Evolutionary conservation across 1,139 yeast species (phyloP), one percentile per base, ranked within the genome.

Genomic region (Saccharomyces hybrid): DNA sequence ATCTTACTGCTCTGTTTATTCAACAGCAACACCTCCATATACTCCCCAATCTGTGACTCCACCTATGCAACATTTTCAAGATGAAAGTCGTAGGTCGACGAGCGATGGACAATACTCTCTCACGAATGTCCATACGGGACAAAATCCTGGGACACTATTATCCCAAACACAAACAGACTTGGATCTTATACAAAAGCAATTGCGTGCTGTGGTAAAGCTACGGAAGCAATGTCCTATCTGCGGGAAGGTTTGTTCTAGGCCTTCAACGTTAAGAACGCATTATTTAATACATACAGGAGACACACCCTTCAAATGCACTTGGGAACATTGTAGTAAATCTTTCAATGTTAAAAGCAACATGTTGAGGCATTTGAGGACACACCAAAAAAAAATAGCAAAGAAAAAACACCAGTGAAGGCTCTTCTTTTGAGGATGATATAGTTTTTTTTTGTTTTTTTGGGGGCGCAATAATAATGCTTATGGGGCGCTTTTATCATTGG

Each of bases 241-340:
- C 69, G 79, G 82, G 54, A 88, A 88, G 70, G 82, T 84, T 52
- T 89, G 90, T 73, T 85, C 88, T 51, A 77, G 97, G 56, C 96
- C 97, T 3, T 83, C 89, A 7, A 86, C 95, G 2, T 75, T 89
- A 56, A 86, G 83, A 67, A 88, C 95, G 2, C 97, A 89, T 71
- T 78, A 81, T 69, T 83, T 87, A 66, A 84, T 90, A 8, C 97
- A 89, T 69, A 88, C 97, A 0, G 97, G 97, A 3, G 96, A 87
- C 66, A 88, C 87, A 66, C 89, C 95, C 16, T 88, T 81, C 71
- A 75, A 74, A 59, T 89, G 97, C 69, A 78, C 80, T 13, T 83
- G 86, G 81, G 75, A 73, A 0, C 79, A 79, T 31, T 89, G 97
- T 69, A 85, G 84, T 1, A 81, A 86, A 60, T 66, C 78, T n/a